A percentile compares a stretch with the other conserved stretches of the same genome.
Conservation (phyloP, 768 basidiomycete species). For the Hemileccinum rubropunctum region DNA sequence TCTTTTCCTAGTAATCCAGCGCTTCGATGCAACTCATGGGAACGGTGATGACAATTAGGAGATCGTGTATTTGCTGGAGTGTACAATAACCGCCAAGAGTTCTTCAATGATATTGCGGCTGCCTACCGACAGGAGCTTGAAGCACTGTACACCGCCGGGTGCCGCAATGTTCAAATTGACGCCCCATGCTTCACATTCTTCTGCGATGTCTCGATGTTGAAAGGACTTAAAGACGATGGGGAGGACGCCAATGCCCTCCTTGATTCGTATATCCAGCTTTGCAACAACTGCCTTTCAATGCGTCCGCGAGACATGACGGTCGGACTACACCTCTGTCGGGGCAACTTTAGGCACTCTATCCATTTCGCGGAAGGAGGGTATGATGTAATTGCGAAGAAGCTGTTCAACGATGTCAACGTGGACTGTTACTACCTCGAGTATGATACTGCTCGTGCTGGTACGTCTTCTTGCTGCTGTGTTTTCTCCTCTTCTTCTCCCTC, state of each 20-base stretch:
- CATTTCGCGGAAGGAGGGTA: conserved; percentile 48
- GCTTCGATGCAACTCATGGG: background rate
- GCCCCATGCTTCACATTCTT: conserved; percentile 57
- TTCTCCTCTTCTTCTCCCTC: background rate
- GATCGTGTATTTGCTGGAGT: conserved; percentile 22
- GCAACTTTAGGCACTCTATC: conserved; percentile 28
- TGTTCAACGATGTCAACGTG: conserved; percentile 44
- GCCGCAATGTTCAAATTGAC: conserved; percentile 43
- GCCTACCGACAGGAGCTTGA: conserved; percentile 46
- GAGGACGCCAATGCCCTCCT: conserved; percentile 63
- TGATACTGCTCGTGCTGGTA: conserved; percentile 45
- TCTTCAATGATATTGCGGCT: conserved; percentile 47
- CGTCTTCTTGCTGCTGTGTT: background rate
- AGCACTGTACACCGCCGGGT: conserved; percentile 44
- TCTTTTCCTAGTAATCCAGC: background rate
- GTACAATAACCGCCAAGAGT: conserved; percentile 34
- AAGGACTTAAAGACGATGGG: conserved; percentile 57
- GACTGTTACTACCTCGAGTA: conserved; percentile 48
- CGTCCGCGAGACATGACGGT: conserved; percentile 39
- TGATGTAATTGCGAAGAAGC: conserved; percentile 41
- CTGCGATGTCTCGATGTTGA: conserved; percentile 54
- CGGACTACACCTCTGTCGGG: conserved; percentile 45
- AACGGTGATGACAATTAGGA: conserved; percentile 4
- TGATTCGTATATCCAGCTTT: conserved; percentile 52
- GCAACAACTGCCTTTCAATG: conserved; percentile 36